Evolutionary conservation across 1,139 yeast genomes (phyloP), one percentile per base, ranked within the genome.

Genomic region (Yamadazyma oceani): DNA sequence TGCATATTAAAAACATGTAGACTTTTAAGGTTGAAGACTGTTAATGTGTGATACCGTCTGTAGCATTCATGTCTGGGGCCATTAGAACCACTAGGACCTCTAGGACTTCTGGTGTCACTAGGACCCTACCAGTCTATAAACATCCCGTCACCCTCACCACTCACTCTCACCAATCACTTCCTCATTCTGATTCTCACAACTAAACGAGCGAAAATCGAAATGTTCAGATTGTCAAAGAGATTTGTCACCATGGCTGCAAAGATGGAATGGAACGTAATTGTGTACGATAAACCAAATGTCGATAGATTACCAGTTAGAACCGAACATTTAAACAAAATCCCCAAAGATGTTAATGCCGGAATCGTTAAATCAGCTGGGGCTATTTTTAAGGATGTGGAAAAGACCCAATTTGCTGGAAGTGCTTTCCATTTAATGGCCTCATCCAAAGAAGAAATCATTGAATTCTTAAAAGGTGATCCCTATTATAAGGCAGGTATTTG

Each of bases 401-500:
- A 61, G 54, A 72, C 84, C 31, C 66, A 75, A 44, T 81, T 85
- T 58, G 85, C 83, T 6, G 95, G 95, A 3, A 81, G 90, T 35
- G 67, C 80, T 15, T 70, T 79, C 55, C 83, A 80, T 43, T 52
- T 85, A 36, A 64, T 69, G 37, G 94, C 90, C 24, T 78, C 78
- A 35, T 64, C 78, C 35, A 78, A 71, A 49, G 82, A 82, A 43
- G 85, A 82, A 42, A 79, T 82, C 13, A 49, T 81, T 36, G 85
- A 80, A 30, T 63, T 83, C 42, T 71, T 86, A 54, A 75, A 80
- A 53, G 55, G 65, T 40, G 95, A 86, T 55, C 59, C 80, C 26
- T 86, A 81, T 60, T 76, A 78, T 47, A 68, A 66, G 47, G 67
- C 71, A 22, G 92, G 89, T 0, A 75, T 86, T 42, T 86, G 95